Conservation (phyloP, 2,329 filamentous ascomycete genomes). For the Emericellopsis cladophorae region DNA sequence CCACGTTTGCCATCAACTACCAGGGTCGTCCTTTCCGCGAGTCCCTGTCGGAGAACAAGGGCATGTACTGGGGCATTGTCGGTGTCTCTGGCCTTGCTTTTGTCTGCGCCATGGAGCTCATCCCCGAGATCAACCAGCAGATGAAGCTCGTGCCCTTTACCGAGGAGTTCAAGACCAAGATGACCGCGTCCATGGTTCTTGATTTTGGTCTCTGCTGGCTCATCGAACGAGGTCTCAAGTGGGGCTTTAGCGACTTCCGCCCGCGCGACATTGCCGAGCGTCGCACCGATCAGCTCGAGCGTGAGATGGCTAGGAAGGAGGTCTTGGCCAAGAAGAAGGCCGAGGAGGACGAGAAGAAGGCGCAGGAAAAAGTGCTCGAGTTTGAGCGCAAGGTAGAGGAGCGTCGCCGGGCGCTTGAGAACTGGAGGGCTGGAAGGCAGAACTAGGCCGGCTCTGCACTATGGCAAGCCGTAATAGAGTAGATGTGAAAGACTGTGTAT, state of each 20-base stretch:
- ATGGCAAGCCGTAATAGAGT: not conserved
- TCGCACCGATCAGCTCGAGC: slow-evolving; percentile 71
- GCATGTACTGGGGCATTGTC: slow-evolving; percentile 96
- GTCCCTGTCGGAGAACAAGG: slow-evolving; percentile 85
- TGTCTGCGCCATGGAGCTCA: slow-evolving; percentile 84
- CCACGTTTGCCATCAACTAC: slow-evolving; percentile 98
- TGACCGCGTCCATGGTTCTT: slow-evolving; percentile 73
- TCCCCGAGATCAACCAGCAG: slow-evolving; percentile 89
- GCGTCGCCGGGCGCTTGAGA: slow-evolving; percentile 31
- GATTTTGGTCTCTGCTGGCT: slow-evolving; percentile 82
- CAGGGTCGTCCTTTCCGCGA: slow-evolving; percentile 97
- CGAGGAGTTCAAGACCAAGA: slow-evolving; percentile 74
- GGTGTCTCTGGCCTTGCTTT: slow-evolving; percentile 86
- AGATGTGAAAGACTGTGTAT: not conserved
- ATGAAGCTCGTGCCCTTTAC: slow-evolving; percentile 87
- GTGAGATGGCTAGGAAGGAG: slow-evolving; percentile 58
- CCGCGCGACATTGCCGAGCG: slow-evolving; percentile 88
- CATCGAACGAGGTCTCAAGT: slow-evolving; percentile 79
- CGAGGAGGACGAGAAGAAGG: slow-evolving; percentile 36
- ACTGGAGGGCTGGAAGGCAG: slow-evolving; percentile 26
- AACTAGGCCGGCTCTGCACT: not conserved
- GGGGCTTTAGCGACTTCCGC: slow-evolving; percentile 75
- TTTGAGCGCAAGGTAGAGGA: slow-evolving; percentile 46
- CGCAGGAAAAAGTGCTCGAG: slow-evolving; percentile 41
- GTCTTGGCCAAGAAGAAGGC: slow-evolving; percentile 37